Conservation (phyloP, 495 filamentous ascomycete genomes). For the Platismatia glauca region DNA sequence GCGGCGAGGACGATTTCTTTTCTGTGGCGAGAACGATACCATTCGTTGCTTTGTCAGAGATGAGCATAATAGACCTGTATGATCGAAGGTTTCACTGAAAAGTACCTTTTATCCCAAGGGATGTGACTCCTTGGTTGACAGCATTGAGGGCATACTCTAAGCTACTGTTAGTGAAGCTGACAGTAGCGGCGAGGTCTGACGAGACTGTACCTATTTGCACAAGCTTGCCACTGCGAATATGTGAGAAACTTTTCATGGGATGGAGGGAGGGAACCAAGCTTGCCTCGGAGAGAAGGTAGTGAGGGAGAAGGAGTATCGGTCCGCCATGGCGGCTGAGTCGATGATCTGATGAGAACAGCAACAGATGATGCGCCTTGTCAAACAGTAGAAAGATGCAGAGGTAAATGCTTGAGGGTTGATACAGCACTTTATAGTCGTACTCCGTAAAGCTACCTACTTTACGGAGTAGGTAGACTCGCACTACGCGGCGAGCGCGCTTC, state of each 20-base stretch:
- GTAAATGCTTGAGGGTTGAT: neutral
- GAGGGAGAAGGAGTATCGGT: constrained; percentile 98
- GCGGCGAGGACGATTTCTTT: constrained; percentile 96
- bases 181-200: constrained; percentile 16
- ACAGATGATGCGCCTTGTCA: neutral
- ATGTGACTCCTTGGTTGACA: constrained; percentile 97
- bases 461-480: neutral
- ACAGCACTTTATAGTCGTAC: too few relatives aligned
- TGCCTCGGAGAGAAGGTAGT: constrained; percentile 99
- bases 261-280: neutral
- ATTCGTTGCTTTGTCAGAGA: constrained; percentile 66
- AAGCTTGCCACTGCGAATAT: constrained; percentile 70
- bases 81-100: constrained; percentile 4
- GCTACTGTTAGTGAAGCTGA: constrained; percentile 6
- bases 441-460: too few relatives aligned
- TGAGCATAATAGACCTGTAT: neutral
- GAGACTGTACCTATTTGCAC: constrained; percentile 52
- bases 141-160: constrained; percentile 98
- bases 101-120: constrained; percentile 93
- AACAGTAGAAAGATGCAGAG: neutral
- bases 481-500: neutral
- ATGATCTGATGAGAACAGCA: neutral
- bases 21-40: constrained; percentile 98
- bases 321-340: constrained; percentile 59
- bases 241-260: neutral